Evolutionary conservation across 768 basidiomycete species (phyloP).

Genomic region (Clavulina sp.): DNA sequence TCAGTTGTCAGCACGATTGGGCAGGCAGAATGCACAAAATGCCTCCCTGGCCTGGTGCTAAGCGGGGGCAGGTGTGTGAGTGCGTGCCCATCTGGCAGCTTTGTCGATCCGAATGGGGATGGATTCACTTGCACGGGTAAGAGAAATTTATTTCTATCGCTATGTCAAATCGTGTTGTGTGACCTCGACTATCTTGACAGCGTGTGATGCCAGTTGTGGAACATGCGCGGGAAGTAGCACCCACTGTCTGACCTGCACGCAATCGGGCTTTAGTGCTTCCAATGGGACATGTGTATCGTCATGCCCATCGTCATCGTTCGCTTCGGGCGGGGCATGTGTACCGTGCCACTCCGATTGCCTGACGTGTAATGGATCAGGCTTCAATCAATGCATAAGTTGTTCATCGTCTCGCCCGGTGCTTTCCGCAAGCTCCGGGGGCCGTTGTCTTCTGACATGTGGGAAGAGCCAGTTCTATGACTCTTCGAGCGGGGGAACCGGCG

Average conservation of each 20-base stretch:
- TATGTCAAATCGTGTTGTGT: neutral
- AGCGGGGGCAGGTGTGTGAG: conserved; percentile 50
- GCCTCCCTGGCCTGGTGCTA: conserved; percentile 59
- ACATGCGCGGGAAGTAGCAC: conserved; percentile 50
- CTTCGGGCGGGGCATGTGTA: conserved; percentile 45
- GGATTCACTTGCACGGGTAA: conserved; percentile 57
- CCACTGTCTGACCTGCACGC: conserved; percentile 59
- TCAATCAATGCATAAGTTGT: conserved; percentile 66
- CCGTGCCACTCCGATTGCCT: conserved; percentile 77
- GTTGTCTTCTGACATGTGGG: conserved; percentile 64
- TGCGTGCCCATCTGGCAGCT: conserved; percentile 56
- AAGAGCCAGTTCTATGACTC: conserved; percentile 56
- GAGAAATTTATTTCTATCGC: conserved; percentile 15
- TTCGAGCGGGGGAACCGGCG: conserved; percentile 24
- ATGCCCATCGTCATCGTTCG: conserved; percentile 58
- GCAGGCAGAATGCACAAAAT: conserved; percentile 56
- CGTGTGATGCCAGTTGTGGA: conserved; percentile 56
- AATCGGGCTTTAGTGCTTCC: conserved; percentile 41
- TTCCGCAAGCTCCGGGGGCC: conserved; percentile 35
- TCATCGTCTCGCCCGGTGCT: conserved; percentile 50
- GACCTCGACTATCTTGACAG: conserved; percentile 18
- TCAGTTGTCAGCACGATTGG: conserved; percentile 44
- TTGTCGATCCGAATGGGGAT: conserved; percentile 44
- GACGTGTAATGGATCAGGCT: conserved; percentile 60
- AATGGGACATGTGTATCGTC: conserved; percentile 55